A percentile compares a stretch with the other conserved stretches of the same genome.
Conservation (phyloP, 2,329 filamentous ascomycete genomes). For the Fusarium virguliforme region DNA sequence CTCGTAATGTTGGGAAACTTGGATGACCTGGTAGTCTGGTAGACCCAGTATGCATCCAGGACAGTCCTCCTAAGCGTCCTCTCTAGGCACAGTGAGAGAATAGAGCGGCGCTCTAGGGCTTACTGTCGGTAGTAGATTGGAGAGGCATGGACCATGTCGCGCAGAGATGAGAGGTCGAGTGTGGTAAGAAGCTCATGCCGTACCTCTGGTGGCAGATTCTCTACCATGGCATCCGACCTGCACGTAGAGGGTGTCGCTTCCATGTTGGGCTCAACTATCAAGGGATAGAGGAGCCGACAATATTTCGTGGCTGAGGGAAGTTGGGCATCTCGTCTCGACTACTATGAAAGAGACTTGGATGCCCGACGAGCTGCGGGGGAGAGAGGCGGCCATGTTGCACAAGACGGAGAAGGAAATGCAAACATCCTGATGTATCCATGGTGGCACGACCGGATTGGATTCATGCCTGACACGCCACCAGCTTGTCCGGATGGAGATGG, state of each 20-base stretch:
- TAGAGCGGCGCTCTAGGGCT: neutral
- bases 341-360: neutral
- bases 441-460: conserved; percentile 11
- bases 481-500: conserved; percentile 1
- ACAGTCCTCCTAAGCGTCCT: neutral
- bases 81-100: neutral
- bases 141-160: conserved; percentile 1
- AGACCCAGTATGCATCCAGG: conserved; percentile 8
- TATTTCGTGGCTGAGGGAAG: neutral
- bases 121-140: conserved; percentile 11
- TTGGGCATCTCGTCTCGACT: neutral
- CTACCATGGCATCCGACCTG: conserved; percentile 2
- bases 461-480: conserved; percentile 29
- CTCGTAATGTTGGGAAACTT: conserved; percentile 1
- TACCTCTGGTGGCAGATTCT: conserved; percentile 13
- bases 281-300: neutral
- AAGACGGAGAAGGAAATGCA: neutral
- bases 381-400: conserved; percentile 18
- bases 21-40: conserved; percentile 9
- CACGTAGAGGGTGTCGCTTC: neutral
- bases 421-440: neutral
- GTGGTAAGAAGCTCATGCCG: conserved; percentile 8
- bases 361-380: neutral
- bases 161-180: conserved; percentile 6
- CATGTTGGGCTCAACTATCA: neutral